phyloP scores from a whole-genome alignment of 805 yeast species.

The Candida silvicultrix region DNA sequence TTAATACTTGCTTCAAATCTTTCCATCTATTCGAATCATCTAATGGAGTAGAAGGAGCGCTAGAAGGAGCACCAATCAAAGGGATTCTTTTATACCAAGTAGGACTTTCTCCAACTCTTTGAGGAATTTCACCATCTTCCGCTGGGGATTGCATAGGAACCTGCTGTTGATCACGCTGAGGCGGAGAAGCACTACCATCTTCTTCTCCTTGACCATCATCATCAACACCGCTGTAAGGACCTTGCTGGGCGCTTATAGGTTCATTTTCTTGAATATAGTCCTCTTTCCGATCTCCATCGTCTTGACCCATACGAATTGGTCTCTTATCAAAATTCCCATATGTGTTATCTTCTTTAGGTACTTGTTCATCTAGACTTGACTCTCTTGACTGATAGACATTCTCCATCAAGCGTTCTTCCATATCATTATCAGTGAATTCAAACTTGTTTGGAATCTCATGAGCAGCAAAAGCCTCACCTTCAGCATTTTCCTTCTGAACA shows the following conservation, averaged over 20 bases:
- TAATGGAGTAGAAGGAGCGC: not conserved
- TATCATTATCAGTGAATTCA: not conserved
- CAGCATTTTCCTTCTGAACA: constrained; percentile 12
- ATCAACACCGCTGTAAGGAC: not conserved
- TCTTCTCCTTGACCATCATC: not conserved
- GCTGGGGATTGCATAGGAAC: not conserved
- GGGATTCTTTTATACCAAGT: constrained; percentile 2
- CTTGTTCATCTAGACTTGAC: not conserved
- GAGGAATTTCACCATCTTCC: not conserved
- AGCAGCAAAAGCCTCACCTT: not conserved
- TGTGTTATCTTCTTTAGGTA: not conserved
- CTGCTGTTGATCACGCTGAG: no score
- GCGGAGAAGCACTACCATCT: not conserved
- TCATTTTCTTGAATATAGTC: not conserved
- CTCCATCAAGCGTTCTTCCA: not conserved
- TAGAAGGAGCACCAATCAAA: not conserved
- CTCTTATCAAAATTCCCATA: not conserved
- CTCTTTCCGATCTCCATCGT: not conserved
- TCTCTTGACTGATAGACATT: not conserved
- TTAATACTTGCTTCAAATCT: constrained; percentile 22
- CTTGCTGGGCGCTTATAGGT: not conserved
- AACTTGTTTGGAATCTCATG: not conserved
- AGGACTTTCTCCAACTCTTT: not conserved
- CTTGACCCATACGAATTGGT: constrained; percentile 1
- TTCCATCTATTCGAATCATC: constrained; percentile 16